A percentile compares a stretch with the other conserved stretches of the same genome.
These are phyloP conservation scores for Sherardia arvensis DNA, from an alignment of 257 asterid species.

Conservation along the genomic window DNA sequence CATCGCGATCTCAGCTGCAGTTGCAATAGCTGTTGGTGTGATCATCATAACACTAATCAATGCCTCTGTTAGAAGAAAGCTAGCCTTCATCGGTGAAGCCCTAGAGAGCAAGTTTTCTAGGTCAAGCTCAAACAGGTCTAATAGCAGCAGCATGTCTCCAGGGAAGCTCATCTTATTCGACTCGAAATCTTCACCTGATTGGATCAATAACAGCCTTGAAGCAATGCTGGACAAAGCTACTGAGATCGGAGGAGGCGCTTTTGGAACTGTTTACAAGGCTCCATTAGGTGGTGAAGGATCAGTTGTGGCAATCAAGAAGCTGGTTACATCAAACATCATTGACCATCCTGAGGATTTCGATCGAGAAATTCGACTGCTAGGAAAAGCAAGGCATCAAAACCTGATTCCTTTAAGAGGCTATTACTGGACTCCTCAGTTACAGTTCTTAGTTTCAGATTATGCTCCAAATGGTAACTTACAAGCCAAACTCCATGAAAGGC, in stretches of 20 bases:
- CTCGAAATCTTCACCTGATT: constrained; percentile 44
- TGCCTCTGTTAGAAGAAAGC: constrained; percentile 57
- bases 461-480: constrained; percentile 58
- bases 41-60: constrained; percentile 50
- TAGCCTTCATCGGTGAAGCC: constrained; percentile 50
- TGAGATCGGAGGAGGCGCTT: constrained; percentile 74
- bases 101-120: constrained; percentile 84
- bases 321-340: constrained; percentile 43
- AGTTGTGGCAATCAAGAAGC: constrained; percentile 63
- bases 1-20: constrained; percentile 81
- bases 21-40: constrained; percentile 60
- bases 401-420: constrained; percentile 61
- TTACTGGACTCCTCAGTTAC: constrained; percentile 86
- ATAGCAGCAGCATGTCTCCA: constrained; percentile 31
- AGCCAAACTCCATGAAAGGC: constrained; percentile 41
- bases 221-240: constrained; percentile 51
- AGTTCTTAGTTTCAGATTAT: constrained; percentile 69
- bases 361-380: constrained; percentile 59
- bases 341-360: constrained; percentile 77
- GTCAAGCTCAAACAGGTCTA: constrained; percentile 50
- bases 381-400: constrained; percentile 71
- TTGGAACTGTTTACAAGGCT: constrained; percentile 76
- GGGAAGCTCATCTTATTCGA: constrained; percentile 66
- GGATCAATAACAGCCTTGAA: constrained; percentile 35
- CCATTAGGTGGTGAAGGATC: constrained; percentile 40